Conservation (phyloP, 495 filamentous ascomycete species). For the Aspergillus panamensis region DNA sequence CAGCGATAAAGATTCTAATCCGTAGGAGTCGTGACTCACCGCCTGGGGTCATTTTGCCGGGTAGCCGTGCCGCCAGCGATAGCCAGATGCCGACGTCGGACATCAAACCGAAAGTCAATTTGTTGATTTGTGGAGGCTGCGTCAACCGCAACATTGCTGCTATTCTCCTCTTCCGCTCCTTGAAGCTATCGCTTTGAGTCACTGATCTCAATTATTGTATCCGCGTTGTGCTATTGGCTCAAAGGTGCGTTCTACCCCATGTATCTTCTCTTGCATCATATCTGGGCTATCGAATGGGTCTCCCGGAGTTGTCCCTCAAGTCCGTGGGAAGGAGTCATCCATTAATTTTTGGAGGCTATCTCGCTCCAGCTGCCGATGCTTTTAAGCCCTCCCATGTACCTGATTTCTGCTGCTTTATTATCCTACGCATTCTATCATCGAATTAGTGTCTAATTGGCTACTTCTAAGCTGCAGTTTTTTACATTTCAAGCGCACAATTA, state of each 20-base stretch:
- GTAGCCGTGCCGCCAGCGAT: constrained; percentile 7
- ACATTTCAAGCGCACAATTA: constrained; percentile 16
- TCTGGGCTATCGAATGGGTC: neutral
- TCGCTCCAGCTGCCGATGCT: neutral
- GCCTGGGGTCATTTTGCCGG: constrained; percentile 15
- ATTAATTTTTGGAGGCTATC: neutral
- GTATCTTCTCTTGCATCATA: neutral
- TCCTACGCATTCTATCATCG: constrained; percentile 8
- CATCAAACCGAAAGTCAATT: constrained; percentile 10
- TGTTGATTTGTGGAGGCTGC: constrained; percentile 5
- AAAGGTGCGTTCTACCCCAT: constrained; percentile 3
- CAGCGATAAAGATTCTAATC: neutral
- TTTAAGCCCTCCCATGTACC: constrained; percentile 25
- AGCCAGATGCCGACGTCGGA: constrained; percentile 19
- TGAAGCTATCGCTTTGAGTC: neutral
- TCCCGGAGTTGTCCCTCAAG: constrained; percentile 32
- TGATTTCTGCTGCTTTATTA: constrained; percentile 6
- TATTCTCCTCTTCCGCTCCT: neutral
- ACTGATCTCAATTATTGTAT: neutral
- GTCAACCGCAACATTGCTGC: constrained; percentile 1
- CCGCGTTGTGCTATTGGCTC: neutral
- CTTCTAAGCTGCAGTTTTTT: no score
- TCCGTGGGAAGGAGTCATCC: constrained; percentile 30
- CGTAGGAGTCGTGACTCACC: constrained; percentile 4
- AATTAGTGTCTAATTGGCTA: constrained; percentile 1